Evolutionary conservation across 2,329 filamentous ascomycete genomes (phyloP).

Genomic region (Sphaerulina musiva): DNA sequence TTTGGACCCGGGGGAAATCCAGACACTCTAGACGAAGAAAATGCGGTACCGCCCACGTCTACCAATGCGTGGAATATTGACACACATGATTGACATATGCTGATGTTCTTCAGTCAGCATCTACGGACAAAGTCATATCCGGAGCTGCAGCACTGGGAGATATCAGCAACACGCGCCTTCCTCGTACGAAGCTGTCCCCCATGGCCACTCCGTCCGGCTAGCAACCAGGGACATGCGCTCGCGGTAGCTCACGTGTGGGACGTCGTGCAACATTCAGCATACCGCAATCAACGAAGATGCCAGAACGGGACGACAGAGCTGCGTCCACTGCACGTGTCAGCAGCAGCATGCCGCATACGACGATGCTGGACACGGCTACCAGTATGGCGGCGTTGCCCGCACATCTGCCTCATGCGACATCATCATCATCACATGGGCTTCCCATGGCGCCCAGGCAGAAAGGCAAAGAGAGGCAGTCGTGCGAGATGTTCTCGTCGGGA

Average conservation of each 20-base stretch:
- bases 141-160: background rate
- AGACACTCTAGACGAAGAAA: constrained; percentile 29
- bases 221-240: background rate
- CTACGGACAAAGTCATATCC: background rate
- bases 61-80: constrained; percentile 22
- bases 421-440: background rate
- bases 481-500: background rate
- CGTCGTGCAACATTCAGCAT: constrained; percentile 3
- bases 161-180: background rate
- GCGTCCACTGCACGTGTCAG: background rate
- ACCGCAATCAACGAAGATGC: constrained; percentile 9
- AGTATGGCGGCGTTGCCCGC: constrained; percentile 2
- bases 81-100: constrained; percentile 2
- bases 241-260: background rate
- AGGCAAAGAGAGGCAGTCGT: background rate
- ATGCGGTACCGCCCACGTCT: constrained; percentile 27
- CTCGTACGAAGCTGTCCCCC: background rate
- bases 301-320: constrained; percentile 10
- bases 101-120: background rate
- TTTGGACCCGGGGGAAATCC: constrained; percentile 19
- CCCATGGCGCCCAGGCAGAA: background rate
- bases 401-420: background rate
- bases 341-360: background rate
- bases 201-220: background rate
- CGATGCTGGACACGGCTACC: constrained; percentile 5